Evolutionary conservation across 148 eudicot genomes (phyloP).

Genomic region (Amaranthus cruentus): DNA sequence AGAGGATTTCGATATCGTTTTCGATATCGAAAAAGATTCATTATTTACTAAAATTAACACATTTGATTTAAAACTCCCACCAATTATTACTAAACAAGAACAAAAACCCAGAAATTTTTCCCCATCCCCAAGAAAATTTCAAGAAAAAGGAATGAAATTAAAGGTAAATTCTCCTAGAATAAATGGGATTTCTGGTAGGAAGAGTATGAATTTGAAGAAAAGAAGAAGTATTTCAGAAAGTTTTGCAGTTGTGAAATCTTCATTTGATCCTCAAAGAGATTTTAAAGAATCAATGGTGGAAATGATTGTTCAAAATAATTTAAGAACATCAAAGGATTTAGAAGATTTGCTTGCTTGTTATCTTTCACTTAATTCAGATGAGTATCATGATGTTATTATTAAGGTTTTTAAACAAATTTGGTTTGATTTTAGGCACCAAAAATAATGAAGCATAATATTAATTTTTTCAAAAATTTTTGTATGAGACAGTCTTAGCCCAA

Average conservation of each 20-base stretch:
- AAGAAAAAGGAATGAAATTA: slow-evolving; percentile 42
- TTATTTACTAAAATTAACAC: slow-evolving; percentile 3
- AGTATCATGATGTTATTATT: slow-evolving; percentile 78
- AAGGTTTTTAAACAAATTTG: slow-evolving; percentile 83
- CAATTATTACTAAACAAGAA: slow-evolving; percentile 40
- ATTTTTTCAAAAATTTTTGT: too few relatives aligned
- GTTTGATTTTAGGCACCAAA: slow-evolving; percentile 48
- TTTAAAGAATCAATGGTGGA: slow-evolving; percentile 92
- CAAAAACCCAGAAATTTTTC: background rate
- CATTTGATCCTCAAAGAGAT: slow-evolving; percentile 65
- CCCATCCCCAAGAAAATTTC: slow-evolving; percentile 8
- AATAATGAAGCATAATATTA: background rate
- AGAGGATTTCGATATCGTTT: slow-evolving; percentile 19
- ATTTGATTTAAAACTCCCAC: slow-evolving; percentile 30
- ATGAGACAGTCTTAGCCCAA: too few relatives aligned
- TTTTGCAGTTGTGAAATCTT: slow-evolving; percentile 74
- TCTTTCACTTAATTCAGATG: slow-evolving; percentile 66
- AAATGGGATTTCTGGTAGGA: slow-evolving; percentile 30
- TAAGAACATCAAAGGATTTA: slow-evolving; percentile 60
- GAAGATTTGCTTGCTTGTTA: slow-evolving; percentile 83
- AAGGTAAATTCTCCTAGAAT: slow-evolving; percentile 61
- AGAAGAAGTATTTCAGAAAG: slow-evolving; percentile 52
- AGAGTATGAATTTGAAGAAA: slow-evolving; percentile 24
- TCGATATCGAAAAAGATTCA: slow-evolving; percentile 21
- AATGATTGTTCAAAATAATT: slow-evolving; percentile 74